Percentiles rank a stretch among this genome's conserved stretches.
phyloP scores from a whole-genome alignment of 2,329 filamentous ascomycete genomes.

The Hypoxylon sp. region DNA sequence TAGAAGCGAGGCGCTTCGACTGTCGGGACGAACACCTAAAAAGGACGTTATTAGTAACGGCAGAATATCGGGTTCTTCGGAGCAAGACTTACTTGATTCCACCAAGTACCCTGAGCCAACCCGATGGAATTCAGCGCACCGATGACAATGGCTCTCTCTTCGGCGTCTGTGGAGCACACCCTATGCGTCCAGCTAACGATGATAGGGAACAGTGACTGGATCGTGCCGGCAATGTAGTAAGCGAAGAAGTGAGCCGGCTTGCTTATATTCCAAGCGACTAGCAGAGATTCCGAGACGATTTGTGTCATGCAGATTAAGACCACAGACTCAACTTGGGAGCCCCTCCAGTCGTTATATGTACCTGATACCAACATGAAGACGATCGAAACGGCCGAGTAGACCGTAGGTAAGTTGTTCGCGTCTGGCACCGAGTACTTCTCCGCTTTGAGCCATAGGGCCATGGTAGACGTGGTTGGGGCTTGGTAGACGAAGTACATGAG shows the following conservation, averaged over 20 bases:
- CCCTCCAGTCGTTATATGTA: conserved; percentile 43
- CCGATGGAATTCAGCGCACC: conserved; percentile 48
- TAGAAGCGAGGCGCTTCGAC: conserved; percentile 45
- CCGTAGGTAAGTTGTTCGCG: conserved; percentile 46
- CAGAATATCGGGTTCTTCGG: background rate
- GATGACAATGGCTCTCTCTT: conserved; percentile 50
- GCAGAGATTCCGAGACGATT: conserved; percentile 39
- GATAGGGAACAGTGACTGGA: conserved; percentile 44
- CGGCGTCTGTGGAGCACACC: conserved; percentile 49
- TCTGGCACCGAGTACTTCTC: conserved; percentile 44
- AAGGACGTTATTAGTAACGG: background rate
- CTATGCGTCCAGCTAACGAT: conserved; percentile 50
- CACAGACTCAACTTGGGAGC: conserved; percentile 39
- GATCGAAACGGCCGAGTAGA: conserved; percentile 53
- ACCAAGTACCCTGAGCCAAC: conserved; percentile 44
- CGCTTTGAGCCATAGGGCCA: conserved; percentile 46
- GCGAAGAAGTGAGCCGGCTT: conserved; percentile 44
- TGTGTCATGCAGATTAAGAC: conserved; percentile 41
- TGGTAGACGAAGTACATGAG: conserved; percentile 47
- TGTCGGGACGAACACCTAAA: conserved; percentile 48
- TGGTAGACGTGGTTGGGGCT: conserved; percentile 43
- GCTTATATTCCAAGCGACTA: conserved; percentile 40
- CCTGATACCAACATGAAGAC: conserved; percentile 49
- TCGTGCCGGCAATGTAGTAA: conserved; percentile 45
- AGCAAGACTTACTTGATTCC: conserved; percentile 37